phyloP scores from a whole-genome alignment of 2,329 filamentous ascomycete species.

The Fusarium falciforme region DNA sequence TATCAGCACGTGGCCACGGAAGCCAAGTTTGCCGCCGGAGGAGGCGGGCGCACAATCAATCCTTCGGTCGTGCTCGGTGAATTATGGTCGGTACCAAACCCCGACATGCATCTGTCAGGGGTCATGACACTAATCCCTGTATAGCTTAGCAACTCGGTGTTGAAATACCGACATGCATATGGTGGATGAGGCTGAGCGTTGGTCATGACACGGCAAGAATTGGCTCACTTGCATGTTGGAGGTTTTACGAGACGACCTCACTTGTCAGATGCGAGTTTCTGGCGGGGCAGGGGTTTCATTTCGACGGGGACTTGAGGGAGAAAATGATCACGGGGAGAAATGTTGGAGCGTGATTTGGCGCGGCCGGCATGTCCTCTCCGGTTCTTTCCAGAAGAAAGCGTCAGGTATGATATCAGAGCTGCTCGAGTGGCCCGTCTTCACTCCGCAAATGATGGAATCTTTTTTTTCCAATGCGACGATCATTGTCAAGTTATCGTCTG shows the following conservation, averaged over 20 bases:
- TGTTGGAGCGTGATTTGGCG: not conserved
- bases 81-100: not conserved
- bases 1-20: not conserved
- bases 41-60: not conserved
- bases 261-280: not conserved
- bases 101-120: slow-evolving; percentile 6
- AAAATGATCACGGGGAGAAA: not conserved
- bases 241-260: not conserved
- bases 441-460: not conserved
- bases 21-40: not conserved
- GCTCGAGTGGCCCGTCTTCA: not conserved
- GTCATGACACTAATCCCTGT: not conserved
- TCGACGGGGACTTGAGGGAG: not conserved
- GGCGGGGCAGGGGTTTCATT: not conserved
- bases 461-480: not conserved
- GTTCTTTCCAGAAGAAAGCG: not conserved
- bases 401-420: not conserved
- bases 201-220: not conserved
- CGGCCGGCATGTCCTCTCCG: not conserved
- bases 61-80: slow-evolving; percentile 6
- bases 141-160: slow-evolving; percentile 8
- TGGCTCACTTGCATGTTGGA: not conserved
- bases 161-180: slow-evolving; percentile 19
- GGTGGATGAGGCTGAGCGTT: slow-evolving; percentile 1
- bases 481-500: not conserved